Evolutionary conservation across 1,139 yeast species (phyloP), one percentile per base, ranked within the genome.

Genomic region (Arxiozyma telluris): DNA sequence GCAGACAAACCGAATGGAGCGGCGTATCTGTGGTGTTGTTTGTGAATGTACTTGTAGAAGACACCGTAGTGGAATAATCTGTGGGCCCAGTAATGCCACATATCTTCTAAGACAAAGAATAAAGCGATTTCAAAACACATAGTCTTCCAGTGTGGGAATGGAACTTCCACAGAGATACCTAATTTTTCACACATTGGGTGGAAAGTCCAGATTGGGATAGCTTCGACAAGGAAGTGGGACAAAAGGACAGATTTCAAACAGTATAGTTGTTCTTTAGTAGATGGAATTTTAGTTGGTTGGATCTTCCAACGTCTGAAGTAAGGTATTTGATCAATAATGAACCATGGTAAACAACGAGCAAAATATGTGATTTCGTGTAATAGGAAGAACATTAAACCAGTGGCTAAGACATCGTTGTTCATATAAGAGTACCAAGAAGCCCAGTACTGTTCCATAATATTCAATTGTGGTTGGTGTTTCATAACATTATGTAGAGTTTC

Each of bases 1-100:
- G 98, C 98, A 53, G 97, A 85, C 58, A 91, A 76, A 23, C 98
- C 98, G 69, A 91, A 91, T 39, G 98, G 98, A 44, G 97, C 97
- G 30, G 97, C 96, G 69, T 90, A 91, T 71, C 90, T 83, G 73
- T 91, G 98, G 73, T 91, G 98, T 74, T 88, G 95, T 75, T 91
- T 91, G 76, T 91, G 98, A 63, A 91, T 88, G 70, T 84, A 80
- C 73, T 87, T 88, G 79, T 91, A 91, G 67, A 91, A 83, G 61
- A 82, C 78, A 53, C 96, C 96, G 66, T 82, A 78, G 71, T 91
- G 98, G 71, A 91, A 82, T 41, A 83, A 77, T 63, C 98, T 81
- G 73, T 91, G 98, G 67, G 86, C 84, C 87, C 94, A 85, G 76
- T 91, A 91, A 71, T 91, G 98, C 97, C 97, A 91, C 57, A 89